Evolutionary conservation across 75 land plant species (phyloP).

Genomic region (Pinus tabuliformis): DNA sequence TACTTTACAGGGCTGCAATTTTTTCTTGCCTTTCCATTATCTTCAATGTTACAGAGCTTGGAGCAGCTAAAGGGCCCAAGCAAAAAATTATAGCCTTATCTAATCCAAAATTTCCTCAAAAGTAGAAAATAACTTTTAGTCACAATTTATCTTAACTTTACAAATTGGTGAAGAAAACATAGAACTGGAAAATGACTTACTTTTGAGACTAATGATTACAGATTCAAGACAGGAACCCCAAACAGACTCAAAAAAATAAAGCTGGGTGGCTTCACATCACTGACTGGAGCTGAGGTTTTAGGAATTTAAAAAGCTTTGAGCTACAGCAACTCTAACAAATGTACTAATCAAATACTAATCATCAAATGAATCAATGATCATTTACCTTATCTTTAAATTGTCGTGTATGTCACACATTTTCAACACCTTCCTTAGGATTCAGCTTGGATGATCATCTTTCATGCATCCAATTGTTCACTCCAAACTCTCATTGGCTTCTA

Average conservation of each 20-base stretch:
- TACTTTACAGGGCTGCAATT: slow-evolving; percentile 1
- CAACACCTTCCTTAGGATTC: neutral
- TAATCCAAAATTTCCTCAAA: slow-evolving; percentile 1
- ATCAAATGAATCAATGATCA: neutral
- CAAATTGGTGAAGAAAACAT: neutral
- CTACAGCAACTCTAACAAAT: neutral
- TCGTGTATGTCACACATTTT: neutral
- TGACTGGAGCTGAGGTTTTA: neutral
- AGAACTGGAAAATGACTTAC: neutral
- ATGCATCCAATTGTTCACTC: neutral
- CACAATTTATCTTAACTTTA: neutral
- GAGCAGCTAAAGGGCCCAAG: neutral
- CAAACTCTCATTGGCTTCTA: slow-evolving; percentile 6
- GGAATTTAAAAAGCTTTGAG: neutral
- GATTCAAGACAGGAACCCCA: slow-evolving; percentile 1
- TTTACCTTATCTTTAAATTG: neutral
- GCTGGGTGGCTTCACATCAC: neutral
- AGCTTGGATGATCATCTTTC: neutral
- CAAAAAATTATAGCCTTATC: neutral
- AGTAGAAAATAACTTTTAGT: slow-evolving; percentile 1
- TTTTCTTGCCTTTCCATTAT: neutral
- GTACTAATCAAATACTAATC: neutral
- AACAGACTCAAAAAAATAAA: neutral
- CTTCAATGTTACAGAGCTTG: slow-evolving; percentile 1
- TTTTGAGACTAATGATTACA: neutral